Percentiles rank a stretch among this genome's conserved stretches.
phyloP scores from a whole-genome alignment of 148 eudicot genomes.

The Rhododendron williamsianum region DNA sequence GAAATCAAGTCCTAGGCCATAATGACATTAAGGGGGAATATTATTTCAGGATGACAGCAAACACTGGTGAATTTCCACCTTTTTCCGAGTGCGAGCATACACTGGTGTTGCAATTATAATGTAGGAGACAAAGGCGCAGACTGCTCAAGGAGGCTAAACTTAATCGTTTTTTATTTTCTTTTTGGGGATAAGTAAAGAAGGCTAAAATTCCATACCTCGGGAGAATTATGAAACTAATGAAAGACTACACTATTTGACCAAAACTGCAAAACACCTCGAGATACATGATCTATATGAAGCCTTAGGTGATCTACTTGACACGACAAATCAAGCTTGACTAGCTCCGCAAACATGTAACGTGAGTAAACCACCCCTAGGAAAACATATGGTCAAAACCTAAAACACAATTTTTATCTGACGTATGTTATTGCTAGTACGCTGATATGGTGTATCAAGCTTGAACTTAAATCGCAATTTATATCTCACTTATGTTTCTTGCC shows the following conservation, averaged over 20 bases:
- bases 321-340: conserved; percentile 4
- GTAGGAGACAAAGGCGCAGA: neutral
- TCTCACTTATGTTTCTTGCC: neutral
- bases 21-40: neutral
- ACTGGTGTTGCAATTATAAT: neutral
- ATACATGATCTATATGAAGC: neutral
- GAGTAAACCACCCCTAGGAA: neutral
- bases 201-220: neutral
- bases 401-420: neutral
- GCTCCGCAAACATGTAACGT: neutral
- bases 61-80: neutral
- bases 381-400: neutral
- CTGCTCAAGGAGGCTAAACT: neutral
- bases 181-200: neutral
- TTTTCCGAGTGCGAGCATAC: neutral
- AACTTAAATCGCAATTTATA: neutral
- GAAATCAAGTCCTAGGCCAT: neutral
- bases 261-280: neutral
- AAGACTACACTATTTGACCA: neutral
- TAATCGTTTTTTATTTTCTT: neutral
- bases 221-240: neutral
- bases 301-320: neutral
- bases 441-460: neutral
- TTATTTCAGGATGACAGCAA: neutral
- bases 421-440: neutral